Percentiles rank a stretch among this genome's conserved stretches.
Conservation (phyloP, 192 early-diverging fungal genomes). For the Coemansia umbellata region DNA sequence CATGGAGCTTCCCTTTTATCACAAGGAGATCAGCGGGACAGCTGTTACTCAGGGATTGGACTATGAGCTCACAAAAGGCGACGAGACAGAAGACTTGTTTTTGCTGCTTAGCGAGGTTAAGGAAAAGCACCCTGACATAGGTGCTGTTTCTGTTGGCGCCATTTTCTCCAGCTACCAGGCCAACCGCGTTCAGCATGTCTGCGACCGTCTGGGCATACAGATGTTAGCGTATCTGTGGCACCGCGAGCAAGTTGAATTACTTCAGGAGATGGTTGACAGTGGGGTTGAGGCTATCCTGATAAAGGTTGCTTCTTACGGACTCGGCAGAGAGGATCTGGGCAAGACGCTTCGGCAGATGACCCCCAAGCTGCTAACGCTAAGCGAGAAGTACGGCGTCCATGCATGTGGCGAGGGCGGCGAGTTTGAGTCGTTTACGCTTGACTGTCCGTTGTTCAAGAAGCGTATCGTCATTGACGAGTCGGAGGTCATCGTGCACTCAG, state of each 20-base stretch:
- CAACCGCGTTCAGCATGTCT: constrained; percentile 95
- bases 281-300: constrained; percentile 82
- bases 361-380: constrained; percentile 62
- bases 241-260: constrained; percentile 74
- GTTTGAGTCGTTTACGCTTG: constrained; percentile 90
- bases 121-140: constrained; percentile 67
- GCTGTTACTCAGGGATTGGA: constrained; percentile 63
- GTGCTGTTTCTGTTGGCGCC: constrained; percentile 89
- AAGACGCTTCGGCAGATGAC: constrained; percentile 75
- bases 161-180: constrained; percentile 97
- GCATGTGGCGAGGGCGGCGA: constrained; percentile 98
- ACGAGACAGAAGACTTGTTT: constrained; percentile 95
- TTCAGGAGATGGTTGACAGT: constrained; percentile 79
- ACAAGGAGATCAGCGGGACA: constrained; percentile 65
- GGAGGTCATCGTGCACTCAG: constrained; percentile 70
- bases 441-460: constrained; percentile 87
- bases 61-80: constrained; percentile 64
- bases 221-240: constrained; percentile 89
- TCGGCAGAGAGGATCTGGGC: constrained; percentile 62
- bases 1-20: constrained; percentile 81
- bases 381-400: constrained; percentile 76
- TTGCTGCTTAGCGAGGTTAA: constrained; percentile 67
- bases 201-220: constrained; percentile 77
- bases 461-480: constrained; percentile 72
- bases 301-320: constrained; percentile 88